Evolutionary conservation across 345 rosid species (phyloP).

Genomic region (Brassica rapa): DNA sequence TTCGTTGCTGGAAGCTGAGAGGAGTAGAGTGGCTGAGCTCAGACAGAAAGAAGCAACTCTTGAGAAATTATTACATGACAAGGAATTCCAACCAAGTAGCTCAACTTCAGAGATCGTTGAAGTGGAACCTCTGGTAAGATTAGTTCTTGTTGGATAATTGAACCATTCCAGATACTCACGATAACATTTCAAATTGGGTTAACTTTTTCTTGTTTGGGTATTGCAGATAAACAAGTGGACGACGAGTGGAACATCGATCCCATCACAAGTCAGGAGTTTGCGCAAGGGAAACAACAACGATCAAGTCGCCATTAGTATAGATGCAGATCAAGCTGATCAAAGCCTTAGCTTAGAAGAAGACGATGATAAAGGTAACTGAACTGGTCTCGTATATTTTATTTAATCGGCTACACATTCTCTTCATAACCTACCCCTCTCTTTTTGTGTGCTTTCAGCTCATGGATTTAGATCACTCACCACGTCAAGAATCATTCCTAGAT

Average conservation of each 20-base stretch:
- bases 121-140: slow-evolving; percentile 86
- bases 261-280: slow-evolving; percentile 85
- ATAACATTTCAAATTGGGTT: neutral
- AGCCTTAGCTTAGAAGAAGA: slow-evolving; percentile 71
- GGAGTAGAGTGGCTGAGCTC: slow-evolving; percentile 73
- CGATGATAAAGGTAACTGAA: slow-evolving; percentile 79
- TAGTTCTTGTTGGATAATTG: neutral
- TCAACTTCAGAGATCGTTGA: slow-evolving; percentile 66
- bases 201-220: neutral
- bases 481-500: slow-evolving; percentile 77
- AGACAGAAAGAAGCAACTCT: slow-evolving; percentile 61
- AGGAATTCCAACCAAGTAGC: slow-evolving; percentile 54
- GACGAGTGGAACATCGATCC: slow-evolving; percentile 50
- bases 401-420: neutral
- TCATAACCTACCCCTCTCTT: slow-evolving; percentile 13
- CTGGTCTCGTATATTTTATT: neutral
- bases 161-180: neutral
- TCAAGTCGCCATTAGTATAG: slow-evolving; percentile 87
- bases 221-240: slow-evolving; percentile 76
- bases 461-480: slow-evolving; percentile 92
- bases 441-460: slow-evolving; percentile 55
- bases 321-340: slow-evolving; percentile 49
- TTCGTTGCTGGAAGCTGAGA: slow-evolving; percentile 64
- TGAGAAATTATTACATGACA: slow-evolving; percentile 63
- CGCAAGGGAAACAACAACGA: slow-evolving; percentile 76